Conservation (phyloP, 2,329 filamentous ascomycete species). For the Phyllosticta citriasiana region DNA sequence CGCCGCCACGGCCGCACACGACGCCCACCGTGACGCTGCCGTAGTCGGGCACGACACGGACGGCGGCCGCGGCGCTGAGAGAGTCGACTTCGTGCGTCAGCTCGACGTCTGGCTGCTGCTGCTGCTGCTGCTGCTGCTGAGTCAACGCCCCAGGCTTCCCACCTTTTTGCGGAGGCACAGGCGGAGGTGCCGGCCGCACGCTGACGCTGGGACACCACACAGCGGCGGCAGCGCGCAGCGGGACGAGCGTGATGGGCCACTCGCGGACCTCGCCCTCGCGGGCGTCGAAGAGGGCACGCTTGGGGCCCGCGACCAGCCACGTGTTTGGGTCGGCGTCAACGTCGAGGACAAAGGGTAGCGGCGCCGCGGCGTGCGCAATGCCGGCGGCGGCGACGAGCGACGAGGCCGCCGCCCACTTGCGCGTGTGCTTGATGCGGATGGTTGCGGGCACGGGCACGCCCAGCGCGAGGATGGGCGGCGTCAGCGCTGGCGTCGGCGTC, state of each 20-base stretch:
- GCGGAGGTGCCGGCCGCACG: not conserved
- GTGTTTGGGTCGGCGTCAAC: conserved; percentile 61
- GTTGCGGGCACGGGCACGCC: conserved; percentile 58
- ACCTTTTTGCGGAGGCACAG: conserved; percentile 12
- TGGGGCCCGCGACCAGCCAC: conserved; percentile 78
- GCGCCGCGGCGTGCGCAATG: conserved; percentile 25
- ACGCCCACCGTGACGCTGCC: conserved; percentile 47
- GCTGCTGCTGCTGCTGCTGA: too few species aligned
- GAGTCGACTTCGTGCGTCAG: conserved; percentile 68
- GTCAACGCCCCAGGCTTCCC: not conserved
- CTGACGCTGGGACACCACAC: conserved; percentile 52
- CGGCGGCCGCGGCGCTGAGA: conserved; percentile 64
- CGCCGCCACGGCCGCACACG: conserved; percentile 1
- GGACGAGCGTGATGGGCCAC: conserved; percentile 68
- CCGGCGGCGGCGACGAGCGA: conserved; percentile 20
- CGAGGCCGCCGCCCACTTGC: conserved; percentile 37
- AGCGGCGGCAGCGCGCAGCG: conserved; percentile 49
- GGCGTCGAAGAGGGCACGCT: conserved; percentile 65
- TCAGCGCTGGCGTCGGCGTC: conserved; percentile 18
- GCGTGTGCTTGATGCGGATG: conserved; percentile 48
- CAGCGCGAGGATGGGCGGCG: conserved; percentile 39
- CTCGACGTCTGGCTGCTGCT: conserved; percentile 15
- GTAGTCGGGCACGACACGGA: conserved; percentile 64
- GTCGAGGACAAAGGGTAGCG: conserved; percentile 74
- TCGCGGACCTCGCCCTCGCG: conserved; percentile 35